phyloP scores from a whole-genome alignment of 2,329 filamentous ascomycete genomes.

The Fusarium ambrosium region DNA sequence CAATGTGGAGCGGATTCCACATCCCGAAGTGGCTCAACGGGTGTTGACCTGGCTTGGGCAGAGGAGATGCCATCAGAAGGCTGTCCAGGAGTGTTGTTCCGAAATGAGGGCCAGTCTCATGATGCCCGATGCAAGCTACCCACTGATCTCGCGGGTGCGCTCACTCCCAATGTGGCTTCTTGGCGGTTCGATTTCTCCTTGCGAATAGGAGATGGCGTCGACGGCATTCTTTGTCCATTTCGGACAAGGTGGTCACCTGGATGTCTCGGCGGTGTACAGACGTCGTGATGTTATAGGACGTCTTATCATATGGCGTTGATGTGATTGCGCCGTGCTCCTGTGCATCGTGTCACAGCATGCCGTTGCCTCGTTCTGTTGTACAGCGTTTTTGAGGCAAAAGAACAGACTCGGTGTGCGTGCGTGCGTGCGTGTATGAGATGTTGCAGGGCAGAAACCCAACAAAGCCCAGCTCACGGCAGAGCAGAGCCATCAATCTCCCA shows the following conservation, averaged over 20 bases:
- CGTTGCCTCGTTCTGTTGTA: slow-evolving; percentile 18
- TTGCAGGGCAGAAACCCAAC: slow-evolving; percentile 2
- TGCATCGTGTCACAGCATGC: slow-evolving; percentile 17
- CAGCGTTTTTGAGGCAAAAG: background rate
- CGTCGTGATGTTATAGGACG: background rate
- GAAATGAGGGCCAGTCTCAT: slow-evolving; percentile 25
- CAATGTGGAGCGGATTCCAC: background rate
- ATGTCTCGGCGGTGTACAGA: slow-evolving; percentile 3
- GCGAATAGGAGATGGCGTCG: background rate
- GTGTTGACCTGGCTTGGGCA: slow-evolving; percentile 1
- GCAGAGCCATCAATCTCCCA: slow-evolving; percentile 21
- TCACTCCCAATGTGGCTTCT: slow-evolving; percentile 8
- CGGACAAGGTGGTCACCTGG: slow-evolving; percentile 4
- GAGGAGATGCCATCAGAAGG: background rate
- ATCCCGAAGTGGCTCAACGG: slow-evolving; percentile 2
- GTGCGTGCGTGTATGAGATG: background rate
- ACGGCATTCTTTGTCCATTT: slow-evolving; percentile 4
- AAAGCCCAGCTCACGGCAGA: background rate
- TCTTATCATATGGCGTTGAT: background rate
- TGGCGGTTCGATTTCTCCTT: background rate
- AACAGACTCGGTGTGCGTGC: background rate
- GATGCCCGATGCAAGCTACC: slow-evolving; percentile 16
- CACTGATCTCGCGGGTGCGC: slow-evolving; percentile 26
- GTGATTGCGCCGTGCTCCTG: background rate
- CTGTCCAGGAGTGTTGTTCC: slow-evolving; percentile 25